phyloP scores from a whole-genome alignment of 805 yeast genomes.

The Yarrowia sp. region DNA sequence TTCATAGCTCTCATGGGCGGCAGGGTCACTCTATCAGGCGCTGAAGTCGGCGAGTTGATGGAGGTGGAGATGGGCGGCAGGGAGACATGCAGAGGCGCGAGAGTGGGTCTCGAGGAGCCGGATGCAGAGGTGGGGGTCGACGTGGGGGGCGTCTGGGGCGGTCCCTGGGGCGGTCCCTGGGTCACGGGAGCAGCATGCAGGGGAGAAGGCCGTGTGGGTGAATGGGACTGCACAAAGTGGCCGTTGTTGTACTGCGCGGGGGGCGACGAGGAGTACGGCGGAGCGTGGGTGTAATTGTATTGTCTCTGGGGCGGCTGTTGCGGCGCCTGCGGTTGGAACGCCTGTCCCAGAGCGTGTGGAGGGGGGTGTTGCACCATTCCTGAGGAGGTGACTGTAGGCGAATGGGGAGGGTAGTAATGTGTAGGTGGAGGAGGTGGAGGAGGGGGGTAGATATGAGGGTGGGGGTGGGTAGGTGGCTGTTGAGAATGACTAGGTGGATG shows the following conservation, averaged over 20 bases:
- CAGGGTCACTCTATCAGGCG: conserved; percentile 19
- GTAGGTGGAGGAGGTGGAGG: background rate
- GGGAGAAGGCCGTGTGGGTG: conserved; percentile 8
- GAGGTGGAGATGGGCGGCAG: conserved; percentile 24
- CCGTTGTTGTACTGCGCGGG: conserved; percentile 10
- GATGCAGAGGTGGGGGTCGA: conserved; percentile 1
- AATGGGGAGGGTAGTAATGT: background rate
- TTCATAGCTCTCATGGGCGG: conserved; percentile 16
- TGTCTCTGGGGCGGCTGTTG: too few relatives aligned
- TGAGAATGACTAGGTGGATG: background rate
- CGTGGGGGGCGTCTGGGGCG: conserved; percentile 19
- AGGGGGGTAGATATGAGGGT: background rate
- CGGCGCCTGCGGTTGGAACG: conserved; percentile 3
- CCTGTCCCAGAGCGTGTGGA: background rate
- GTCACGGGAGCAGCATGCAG: background rate
- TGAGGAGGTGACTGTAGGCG: background rate
- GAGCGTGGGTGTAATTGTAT: too few relatives aligned
- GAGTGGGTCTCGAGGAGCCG: background rate
- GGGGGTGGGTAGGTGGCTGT: background rate
- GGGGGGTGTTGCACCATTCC: background rate
- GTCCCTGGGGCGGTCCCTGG: background rate
- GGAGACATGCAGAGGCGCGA: conserved; percentile 18
- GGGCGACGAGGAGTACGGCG: too few relatives aligned
- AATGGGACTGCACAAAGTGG: conserved; percentile 2
- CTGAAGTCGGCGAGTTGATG: conserved; percentile 26